These are phyloP conservation scores for Boletus fagicola DNA, from an alignment of 768 basidiomycete species.

Conservation along the genomic window DNA sequence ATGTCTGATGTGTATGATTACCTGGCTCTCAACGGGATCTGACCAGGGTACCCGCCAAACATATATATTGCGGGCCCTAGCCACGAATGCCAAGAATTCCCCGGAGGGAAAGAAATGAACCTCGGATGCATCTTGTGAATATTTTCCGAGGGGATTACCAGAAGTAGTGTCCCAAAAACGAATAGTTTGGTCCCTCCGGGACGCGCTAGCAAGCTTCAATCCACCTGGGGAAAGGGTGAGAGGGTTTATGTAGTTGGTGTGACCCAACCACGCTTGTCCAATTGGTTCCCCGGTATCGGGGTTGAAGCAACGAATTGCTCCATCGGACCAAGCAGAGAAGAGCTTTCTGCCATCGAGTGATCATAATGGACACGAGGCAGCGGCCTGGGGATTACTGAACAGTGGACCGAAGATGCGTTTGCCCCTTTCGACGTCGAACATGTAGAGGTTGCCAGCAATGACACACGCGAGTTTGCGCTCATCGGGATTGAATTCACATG, in stretches of 20 bases:
- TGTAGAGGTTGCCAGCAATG: no score
- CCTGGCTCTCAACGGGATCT: not conserved
- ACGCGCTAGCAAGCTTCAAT: not conserved
- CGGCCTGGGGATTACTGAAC: no score
- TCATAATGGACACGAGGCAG: not conserved
- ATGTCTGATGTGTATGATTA: not conserved
- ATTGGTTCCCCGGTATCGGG: not conserved
- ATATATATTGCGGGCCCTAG: not conserved
- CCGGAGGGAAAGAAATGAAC: not conserved
- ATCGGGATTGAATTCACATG: not conserved
- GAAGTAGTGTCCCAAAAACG: not conserved
- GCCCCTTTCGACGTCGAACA: not conserved
- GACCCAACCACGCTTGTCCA: not conserved
- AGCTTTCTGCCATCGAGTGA: not conserved
- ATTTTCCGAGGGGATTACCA: not conserved
- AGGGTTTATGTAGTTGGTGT: not conserved
- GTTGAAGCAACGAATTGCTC: not conserved
- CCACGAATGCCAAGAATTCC: not conserved
- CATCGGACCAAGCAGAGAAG: not conserved
- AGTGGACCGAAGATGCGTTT: no score
- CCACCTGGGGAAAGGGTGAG: not conserved
- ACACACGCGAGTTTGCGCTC: not conserved
- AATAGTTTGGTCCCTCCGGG: not conserved
- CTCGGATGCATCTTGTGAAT: not conserved
- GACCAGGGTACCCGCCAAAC: not conserved